A percentile compares a stretch with the other conserved stretches of the same genome.
These are phyloP conservation scores for Hanseniaspora sp. DNA, from an alignment of 1,139 yeast genomes.

Conservation along the genomic window DNA sequence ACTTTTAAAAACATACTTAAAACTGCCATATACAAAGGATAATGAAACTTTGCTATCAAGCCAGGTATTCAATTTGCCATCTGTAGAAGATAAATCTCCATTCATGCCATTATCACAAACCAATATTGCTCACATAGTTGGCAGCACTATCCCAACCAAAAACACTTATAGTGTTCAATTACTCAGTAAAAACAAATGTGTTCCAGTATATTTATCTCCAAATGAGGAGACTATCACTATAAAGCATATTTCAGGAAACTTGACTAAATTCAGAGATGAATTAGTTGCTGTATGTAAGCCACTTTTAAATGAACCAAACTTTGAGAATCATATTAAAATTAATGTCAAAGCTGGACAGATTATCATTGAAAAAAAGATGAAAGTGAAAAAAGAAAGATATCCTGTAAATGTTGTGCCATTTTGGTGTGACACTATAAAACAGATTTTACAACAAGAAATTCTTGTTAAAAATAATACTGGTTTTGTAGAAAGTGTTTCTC, in stretches of 20 bases:
- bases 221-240: not conserved
- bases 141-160: not conserved
- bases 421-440: slow-evolving; percentile 10
- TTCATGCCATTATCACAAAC: slow-evolving; percentile 4
- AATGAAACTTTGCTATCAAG: slow-evolving; percentile 2
- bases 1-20: slow-evolving; percentile 9
- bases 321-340: not conserved
- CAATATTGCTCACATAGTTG: slow-evolving; percentile 1
- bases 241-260: slow-evolving; percentile 4
- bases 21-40: slow-evolving; percentile 6
- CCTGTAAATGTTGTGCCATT: not conserved
- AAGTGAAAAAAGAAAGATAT: not conserved
- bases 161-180: not conserved
- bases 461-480: not conserved
- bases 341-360: not conserved
- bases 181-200: not conserved
- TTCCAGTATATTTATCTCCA: not conserved
- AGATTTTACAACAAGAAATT: slow-evolving; percentile 6
- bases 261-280: not conserved
- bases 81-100: slow-evolving; percentile 2
- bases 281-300: not conserved
- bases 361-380: slow-evolving; percentile 1
- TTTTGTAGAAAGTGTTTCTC: not conserved
- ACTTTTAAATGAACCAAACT: slow-evolving; percentile 2
- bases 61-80: slow-evolving; percentile 2